phyloP scores from a whole-genome alignment of 805 yeast genomes.

The Phaffomyces thermotolerans region DNA sequence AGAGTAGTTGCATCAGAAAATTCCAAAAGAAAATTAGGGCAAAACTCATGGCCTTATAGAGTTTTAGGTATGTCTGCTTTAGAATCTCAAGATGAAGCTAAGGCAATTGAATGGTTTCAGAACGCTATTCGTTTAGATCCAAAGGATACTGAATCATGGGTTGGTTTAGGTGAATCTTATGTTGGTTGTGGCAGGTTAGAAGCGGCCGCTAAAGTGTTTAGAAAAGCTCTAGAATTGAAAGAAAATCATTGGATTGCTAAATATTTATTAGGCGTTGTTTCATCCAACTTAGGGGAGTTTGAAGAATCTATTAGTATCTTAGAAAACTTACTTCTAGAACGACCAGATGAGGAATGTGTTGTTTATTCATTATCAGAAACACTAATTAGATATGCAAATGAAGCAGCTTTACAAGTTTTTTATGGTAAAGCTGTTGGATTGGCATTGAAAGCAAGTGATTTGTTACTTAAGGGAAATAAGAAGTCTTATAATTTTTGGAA shows the following conservation, averaged over 20 bases:
- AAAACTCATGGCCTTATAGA: constrained; percentile 77
- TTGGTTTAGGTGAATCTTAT: constrained; percentile 96
- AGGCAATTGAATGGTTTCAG: constrained; percentile 87
- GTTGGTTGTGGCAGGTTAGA: constrained; percentile 75
- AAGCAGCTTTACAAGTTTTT: constrained; percentile 51
- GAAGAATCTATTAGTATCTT: constrained; percentile 49
- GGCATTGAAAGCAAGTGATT: constrained; percentile 40
- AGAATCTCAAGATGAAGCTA: constrained; percentile 61
- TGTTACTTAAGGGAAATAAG: constrained; percentile 32
- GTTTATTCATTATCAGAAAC: constrained; percentile 51
- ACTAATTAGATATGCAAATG: constrained; percentile 44
- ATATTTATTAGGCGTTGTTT: constrained; percentile 61
- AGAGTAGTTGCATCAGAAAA: constrained; percentile 59
- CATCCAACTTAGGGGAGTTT: constrained; percentile 58
- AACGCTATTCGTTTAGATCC: constrained; percentile 66
- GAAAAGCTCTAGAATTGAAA: constrained; percentile 50
- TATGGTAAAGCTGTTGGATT: constrained; percentile 54
- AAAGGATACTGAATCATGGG: constrained; percentile 75
- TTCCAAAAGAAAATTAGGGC: constrained; percentile 42
- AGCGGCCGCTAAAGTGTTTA: constrained; percentile 80
- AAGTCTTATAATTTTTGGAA: constrained; percentile 60
- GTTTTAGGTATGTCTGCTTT: constrained; percentile 75
- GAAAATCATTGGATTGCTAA: constrained; percentile 52
- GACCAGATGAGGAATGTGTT: constrained; percentile 44
- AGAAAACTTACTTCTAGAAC: constrained; percentile 30